Conservation (phyloP, 345 rosid genomes). For the Corchorus capsularis region DNA sequence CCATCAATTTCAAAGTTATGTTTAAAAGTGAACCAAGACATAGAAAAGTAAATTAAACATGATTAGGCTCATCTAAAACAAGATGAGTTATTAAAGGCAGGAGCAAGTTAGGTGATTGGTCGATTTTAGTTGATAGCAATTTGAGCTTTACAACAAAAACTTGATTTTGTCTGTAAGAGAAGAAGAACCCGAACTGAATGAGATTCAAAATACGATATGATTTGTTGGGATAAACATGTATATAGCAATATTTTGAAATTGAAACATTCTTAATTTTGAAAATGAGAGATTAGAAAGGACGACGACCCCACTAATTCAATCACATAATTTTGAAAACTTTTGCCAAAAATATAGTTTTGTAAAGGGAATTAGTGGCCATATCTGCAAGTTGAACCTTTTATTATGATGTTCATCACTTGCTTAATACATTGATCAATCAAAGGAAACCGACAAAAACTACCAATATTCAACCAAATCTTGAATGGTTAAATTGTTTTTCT, state of each 20-base stretch:
- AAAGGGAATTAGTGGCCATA: not conserved
- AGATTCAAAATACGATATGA: not conserved
- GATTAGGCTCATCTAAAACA: not conserved
- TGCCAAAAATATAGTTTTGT: not conserved
- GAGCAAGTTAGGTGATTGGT: not conserved
- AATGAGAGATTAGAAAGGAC: not conserved
- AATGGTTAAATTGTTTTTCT: constrained; percentile 1
- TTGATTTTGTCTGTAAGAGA: not conserved
- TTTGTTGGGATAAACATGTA: not conserved
- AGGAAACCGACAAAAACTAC: not conserved
- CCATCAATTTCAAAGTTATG: not conserved
- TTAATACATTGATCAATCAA: not conserved
- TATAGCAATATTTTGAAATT: no score
- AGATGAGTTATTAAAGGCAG: not conserved
- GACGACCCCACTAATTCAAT: not conserved
- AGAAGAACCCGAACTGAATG: not conserved
- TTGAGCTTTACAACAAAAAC: not conserved
- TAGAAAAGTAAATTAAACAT: not conserved
- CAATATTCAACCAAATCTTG: not conserved
- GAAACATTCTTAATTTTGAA: not conserved
- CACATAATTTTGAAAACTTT: not conserved
- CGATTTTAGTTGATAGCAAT: not conserved
- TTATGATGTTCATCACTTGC: not conserved
- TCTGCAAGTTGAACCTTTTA: not conserved
- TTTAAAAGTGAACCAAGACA: not conserved